Evolutionary conservation across 2,329 filamentous ascomycete genomes (phyloP).

Genomic region (Sclerotinia nivalis): DNA sequence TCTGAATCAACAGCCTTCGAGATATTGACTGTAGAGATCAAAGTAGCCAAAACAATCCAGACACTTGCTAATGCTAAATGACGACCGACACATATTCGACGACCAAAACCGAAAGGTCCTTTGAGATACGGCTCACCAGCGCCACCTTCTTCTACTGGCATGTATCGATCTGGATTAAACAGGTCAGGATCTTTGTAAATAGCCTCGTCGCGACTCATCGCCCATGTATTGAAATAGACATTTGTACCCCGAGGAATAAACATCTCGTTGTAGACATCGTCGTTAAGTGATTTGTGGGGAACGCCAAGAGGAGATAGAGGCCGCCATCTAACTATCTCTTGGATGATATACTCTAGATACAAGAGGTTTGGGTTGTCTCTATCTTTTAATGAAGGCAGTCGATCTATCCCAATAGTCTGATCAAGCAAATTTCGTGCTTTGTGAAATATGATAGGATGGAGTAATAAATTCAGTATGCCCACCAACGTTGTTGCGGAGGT

Average conservation of each 20-base stretch:
- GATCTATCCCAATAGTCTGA: constrained; percentile 43
- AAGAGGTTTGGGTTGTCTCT: constrained; percentile 42
- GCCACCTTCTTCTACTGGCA: constrained; percentile 44
- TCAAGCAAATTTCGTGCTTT: constrained; percentile 53
- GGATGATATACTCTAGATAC: constrained; percentile 50
- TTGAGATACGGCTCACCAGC: constrained; percentile 49
- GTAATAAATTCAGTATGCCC: constrained; percentile 45
- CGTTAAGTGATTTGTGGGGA: constrained; percentile 54
- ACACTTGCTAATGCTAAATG: constrained; percentile 51
- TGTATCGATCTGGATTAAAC: constrained; percentile 51
- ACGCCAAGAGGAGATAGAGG: constrained; percentile 53
- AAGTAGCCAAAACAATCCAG: constrained; percentile 46
- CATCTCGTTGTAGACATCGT: constrained; percentile 58
- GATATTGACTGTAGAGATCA: constrained; percentile 46
- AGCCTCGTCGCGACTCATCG: constrained; percentile 53
- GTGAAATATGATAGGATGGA: constrained; percentile 46
- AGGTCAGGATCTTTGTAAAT: constrained; percentile 47
- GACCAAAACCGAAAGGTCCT: constrained; percentile 55
- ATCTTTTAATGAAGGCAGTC: constrained; percentile 39
- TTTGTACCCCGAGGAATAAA: constrained; percentile 58
- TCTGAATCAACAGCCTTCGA: constrained; percentile 41
- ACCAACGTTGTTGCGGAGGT: constrained; percentile 48
- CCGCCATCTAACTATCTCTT: constrained; percentile 49
- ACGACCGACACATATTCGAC: constrained; percentile 51
- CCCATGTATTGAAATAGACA: constrained; percentile 53